Evolutionary conservation across 2,329 filamentous ascomycete genomes (phyloP), one percentile per base, ranked within the genome.

Genomic region (Epichloe brachyelytri): DNA sequence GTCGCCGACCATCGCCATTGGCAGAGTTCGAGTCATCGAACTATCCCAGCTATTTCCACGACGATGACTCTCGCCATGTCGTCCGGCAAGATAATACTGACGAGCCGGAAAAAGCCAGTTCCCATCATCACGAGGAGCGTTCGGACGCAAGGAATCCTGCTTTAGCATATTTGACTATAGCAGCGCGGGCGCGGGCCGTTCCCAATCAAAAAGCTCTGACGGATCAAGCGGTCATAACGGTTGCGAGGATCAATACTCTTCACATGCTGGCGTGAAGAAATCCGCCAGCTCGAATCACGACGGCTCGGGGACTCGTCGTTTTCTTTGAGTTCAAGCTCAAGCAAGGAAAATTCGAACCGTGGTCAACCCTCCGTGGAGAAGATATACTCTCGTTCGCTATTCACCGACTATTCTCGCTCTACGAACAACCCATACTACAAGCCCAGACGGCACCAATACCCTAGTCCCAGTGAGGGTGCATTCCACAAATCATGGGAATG

Each of bases 341-440:
- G 19, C 19, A 34, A 36, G 17, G 5, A 15, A 8, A 41, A 26
- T 4, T 5, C 46, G 4, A 36, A 41, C 14, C 22, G 19, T 10
- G 38, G 20, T 12, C 17, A 39, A 17, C 22, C 26, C 15, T 17
- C 37, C 10, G 17, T 20, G 20, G 43, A 47, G 1, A 36, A 26
- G 11, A 30, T 37, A 34, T 43, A 51, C 43, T 30, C 46, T 10
- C 48, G 50, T 11, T 53, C 50, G n/a, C 48, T 43, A 1, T 54
- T 50, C 33, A 54, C 48, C 48, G 60, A 40, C 60, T 66, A 5
- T 54, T 69, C 40, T 53, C 57, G 54, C 53, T 58, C 43, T 58
- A 61, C 43, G 53, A 62, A 43, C 55, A 64, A 62, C 56, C 71
- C 65, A 1, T 68, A 67, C 51, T 68, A 68, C 39, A 59, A 59